A percentile compares a stretch with the other conserved stretches of the same genome.
Evolutionary conservation across 768 basidiomycete genomes (phyloP).

Genomic region (Lactarius sanguifluus): DNA sequence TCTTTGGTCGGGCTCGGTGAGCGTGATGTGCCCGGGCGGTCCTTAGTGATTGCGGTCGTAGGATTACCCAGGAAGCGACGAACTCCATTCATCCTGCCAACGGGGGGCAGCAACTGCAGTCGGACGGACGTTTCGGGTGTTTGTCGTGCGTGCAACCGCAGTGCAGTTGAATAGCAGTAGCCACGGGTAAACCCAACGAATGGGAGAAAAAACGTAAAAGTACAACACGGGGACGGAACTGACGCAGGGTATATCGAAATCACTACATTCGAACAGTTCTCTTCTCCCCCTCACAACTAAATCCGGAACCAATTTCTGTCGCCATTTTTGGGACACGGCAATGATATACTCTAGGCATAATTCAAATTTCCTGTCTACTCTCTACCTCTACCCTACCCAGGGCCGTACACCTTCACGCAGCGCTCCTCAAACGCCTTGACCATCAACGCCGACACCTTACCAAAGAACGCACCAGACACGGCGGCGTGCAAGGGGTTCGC

Average conservation of each 20-base stretch:
- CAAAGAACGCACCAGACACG: conserved; percentile 83
- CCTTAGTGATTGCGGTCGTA: conserved; percentile 5
- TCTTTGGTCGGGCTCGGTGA: conserved; percentile 29
- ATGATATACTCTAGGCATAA: too few species aligned
- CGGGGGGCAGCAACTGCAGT: neutral
- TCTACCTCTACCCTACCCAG: conserved; percentile 28
- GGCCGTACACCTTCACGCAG: conserved; percentile 71
- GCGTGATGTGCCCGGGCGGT: conserved; percentile 26
- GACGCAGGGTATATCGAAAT: neutral
- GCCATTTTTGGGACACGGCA: neutral
- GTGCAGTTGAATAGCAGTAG: neutral
- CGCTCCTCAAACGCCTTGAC: conserved; percentile 89
- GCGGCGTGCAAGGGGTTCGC: conserved; percentile 82
- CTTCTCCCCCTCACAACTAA: neutral
- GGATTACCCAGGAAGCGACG: conserved; percentile 34
- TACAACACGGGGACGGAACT: neutral
- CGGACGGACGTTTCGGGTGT: neutral
- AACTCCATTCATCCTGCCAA: conserved; percentile 36
- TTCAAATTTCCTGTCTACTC: neutral
- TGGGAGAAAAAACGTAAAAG: neutral
- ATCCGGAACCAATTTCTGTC: neutral
- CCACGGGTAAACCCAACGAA: neutral
- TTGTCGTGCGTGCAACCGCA: neutral
- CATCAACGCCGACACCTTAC: conserved; percentile 85
- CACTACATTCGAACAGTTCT: neutral